phyloP scores from a whole-genome alignment of 2,329 filamentous ascomycete genomes.

The Colletotrichum scovillei region DNA sequence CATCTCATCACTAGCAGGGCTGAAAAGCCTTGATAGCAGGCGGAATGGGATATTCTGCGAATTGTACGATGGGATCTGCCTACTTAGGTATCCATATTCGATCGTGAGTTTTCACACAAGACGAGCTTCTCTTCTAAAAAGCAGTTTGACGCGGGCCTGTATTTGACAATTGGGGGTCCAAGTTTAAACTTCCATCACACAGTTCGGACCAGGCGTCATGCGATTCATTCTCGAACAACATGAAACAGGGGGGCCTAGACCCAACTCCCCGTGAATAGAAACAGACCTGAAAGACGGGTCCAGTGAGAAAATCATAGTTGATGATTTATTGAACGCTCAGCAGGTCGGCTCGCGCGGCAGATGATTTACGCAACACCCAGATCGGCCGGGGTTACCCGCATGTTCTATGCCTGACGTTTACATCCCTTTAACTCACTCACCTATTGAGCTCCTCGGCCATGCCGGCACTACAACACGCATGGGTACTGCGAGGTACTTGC shows the following conservation, averaged over 20 bases:
- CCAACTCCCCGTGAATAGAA: neutral
- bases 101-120: neutral
- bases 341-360: neutral
- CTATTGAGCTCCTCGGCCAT: neutral
- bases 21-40: no score
- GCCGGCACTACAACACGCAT: neutral
- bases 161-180: neutral
- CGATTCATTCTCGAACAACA: neutral
- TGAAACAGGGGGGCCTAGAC: constrained; percentile 14
- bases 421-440: neutral
- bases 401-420: neutral
- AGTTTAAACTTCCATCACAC: neutral
- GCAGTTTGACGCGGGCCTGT: neutral
- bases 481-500: neutral
- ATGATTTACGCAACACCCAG: neutral
- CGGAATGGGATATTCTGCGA: neutral
- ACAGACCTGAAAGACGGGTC: neutral
- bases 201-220: neutral
- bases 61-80: neutral
- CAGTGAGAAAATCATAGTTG: neutral
- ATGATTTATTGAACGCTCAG: neutral
- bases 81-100: neutral
- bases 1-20: no score
- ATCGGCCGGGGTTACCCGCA: neutral
- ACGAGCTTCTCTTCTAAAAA: neutral